Evolutionary conservation across 2,329 filamentous ascomycete genomes (phyloP).

Genomic region (Cladosporium cucumerinum): DNA sequence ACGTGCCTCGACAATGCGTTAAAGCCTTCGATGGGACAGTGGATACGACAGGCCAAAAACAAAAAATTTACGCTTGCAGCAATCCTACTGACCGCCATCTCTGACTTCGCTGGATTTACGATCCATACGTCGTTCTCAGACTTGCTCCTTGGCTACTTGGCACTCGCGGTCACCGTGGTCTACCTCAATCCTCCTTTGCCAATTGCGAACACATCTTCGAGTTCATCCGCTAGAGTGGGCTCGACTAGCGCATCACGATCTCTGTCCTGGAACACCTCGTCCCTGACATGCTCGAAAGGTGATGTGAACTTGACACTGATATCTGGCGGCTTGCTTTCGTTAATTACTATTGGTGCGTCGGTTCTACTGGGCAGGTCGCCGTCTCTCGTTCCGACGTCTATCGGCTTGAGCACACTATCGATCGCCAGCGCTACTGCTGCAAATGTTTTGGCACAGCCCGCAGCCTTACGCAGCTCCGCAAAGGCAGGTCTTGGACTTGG

Average conservation of each 20-base stretch:
- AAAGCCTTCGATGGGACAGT: constrained; percentile 22
- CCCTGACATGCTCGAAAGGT: constrained; percentile 37
- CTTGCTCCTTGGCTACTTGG: constrained; percentile 45
- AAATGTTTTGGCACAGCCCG: constrained; percentile 42
- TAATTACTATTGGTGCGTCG: constrained; percentile 37
- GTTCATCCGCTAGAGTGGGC: neutral
- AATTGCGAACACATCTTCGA: constrained; percentile 3
- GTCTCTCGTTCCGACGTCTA: constrained; percentile 33
- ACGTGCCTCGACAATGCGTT: constrained; percentile 27
- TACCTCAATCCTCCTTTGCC: constrained; percentile 50
- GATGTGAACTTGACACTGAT: constrained; percentile 43
- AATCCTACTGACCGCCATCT: constrained; percentile 33
- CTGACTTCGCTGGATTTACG: constrained; percentile 35
- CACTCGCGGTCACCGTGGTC: constrained; percentile 46
- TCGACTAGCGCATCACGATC: neutral
- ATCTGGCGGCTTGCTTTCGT: constrained; percentile 38
- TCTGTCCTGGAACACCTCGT: constrained; percentile 20
- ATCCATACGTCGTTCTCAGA: constrained; percentile 24
- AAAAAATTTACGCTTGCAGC: constrained; percentile 38
- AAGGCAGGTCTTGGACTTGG: constrained; percentile 35
- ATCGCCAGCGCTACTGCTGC: constrained; percentile 43
- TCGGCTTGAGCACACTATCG: constrained; percentile 41
- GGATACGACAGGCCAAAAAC: constrained; percentile 36
- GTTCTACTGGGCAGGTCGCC: constrained; percentile 34
- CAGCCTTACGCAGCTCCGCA: constrained; percentile 38